Conservation (phyloP, 257 asterid genomes). For the Schizonepeta tenuifolia region DNA sequence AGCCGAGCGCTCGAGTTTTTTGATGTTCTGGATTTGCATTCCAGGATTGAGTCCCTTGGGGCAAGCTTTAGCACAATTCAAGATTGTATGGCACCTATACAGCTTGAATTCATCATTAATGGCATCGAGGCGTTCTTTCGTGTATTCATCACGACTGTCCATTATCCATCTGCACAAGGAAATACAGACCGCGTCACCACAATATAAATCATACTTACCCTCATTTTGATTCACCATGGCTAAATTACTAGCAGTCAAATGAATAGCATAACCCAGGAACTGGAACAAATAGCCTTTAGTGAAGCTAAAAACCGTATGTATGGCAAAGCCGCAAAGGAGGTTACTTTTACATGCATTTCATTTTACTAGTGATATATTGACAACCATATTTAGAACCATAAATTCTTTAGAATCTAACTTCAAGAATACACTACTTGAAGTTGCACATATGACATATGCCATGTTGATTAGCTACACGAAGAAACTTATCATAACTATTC, state of each 20-base stretch:
- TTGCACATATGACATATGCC: neutral
- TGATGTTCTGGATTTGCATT: constrained; percentile 88
- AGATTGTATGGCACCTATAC: constrained; percentile 88
- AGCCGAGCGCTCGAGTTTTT: constrained; percentile 66
- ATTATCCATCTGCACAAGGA: constrained; percentile 82
- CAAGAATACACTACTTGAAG: neutral
- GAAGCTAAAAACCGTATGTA: neutral
- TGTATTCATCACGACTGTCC: constrained; percentile 97
- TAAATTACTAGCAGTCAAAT: neutral
- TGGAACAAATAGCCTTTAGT: neutral
- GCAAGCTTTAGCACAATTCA: constrained; percentile 95
- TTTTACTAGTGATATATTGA: neutral
- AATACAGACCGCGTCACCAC: neutral
- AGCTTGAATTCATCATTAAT: constrained; percentile 85
- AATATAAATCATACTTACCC: neutral
- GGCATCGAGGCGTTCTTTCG: constrained; percentile 88
- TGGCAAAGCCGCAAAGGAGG: neutral
- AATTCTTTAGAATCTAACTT: neutral
- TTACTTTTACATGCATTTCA: neutral
- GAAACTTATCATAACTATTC: neutral
- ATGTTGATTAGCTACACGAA: neutral
- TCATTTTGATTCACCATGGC: neutral
- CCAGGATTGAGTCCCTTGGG: constrained; percentile 97
- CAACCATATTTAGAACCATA: neutral
- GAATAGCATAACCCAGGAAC: neutral